These are phyloP conservation scores for Mikania micrantha DNA, from an alignment of 129 eudicot species.

Conservation along the genomic window DNA sequence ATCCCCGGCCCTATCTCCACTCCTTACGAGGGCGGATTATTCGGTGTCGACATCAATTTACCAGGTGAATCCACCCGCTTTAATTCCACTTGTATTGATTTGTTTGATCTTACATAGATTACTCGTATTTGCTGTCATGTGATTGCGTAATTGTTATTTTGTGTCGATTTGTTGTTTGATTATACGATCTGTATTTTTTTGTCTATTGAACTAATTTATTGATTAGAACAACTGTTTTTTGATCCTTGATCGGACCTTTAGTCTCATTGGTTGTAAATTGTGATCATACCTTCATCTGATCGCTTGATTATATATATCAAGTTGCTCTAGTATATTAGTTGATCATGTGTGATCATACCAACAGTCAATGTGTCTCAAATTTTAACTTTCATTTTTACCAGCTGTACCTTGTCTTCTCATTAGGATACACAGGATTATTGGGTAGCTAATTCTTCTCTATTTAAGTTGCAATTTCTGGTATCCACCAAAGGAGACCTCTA, in stretches of 20 bases:
- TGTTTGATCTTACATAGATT: neutral
- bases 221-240: neutral
- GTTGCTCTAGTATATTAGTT: neutral
- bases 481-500: no score
- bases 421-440: no score
- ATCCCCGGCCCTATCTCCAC: constrained; percentile 84
- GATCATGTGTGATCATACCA: neutral
- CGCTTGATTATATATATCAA: neutral
- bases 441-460: no score
- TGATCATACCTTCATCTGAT: constrained; percentile 1
- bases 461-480: no score
- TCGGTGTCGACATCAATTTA: constrained; percentile 60
- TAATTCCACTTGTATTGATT: neutral
- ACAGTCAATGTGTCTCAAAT: no score
- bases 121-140: neutral
- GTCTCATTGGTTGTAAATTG: constrained; percentile 1
- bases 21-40: constrained; percentile 88
- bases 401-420: neutral
- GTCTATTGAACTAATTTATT: neutral
- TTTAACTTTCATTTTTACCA: no score
- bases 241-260: constrained; percentile 4
- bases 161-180: neutral
- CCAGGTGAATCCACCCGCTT: constrained; percentile 39
- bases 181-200: neutral
- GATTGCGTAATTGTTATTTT: neutral